Base-by-base conservation (phyloP, 2,329 filamentous ascomycete genomes). In the Chaetomium sp. region DNA sequence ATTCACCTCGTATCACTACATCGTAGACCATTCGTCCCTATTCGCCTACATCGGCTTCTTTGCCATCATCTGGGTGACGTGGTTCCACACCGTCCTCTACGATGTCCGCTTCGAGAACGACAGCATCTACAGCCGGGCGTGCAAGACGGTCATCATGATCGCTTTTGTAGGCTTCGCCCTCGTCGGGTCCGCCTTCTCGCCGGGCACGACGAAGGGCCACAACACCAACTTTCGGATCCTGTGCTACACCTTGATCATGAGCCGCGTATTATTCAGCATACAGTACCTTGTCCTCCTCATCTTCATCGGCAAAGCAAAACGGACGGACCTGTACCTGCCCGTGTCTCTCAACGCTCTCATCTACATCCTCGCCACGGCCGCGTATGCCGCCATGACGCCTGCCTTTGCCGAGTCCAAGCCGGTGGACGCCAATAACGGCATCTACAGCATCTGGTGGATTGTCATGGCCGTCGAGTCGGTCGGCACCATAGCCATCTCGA, bases 1-100 rank as follows among this genome's bases (percentile, higher is more conserved):
- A 7, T 68, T 68, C 60, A 68, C 67, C 2, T 55, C 67, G 4
- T 68, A 68, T 65, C 67, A 68, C 51, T 60, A 57, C 63, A 67
- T 68, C 62, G 54, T 45, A 63, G 63, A 68, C 54, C 67, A 67
- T 54, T 68, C 67, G 2, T 63, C 67, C 5, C 65, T 68, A 9
- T 68, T 68, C 50, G 67, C 67, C 47, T 68, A 68, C 54, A 59
- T 68, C 47, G 67, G 67, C 54, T 68, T 68, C 67, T 68, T 68
- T 60, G 62, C 65, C 60, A 68, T 68, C 54, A 68, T 68, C 53
- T 68, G 67, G 67, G 59, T 59, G 9, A 65, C 65, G 2, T 68
- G 67, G 67, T 68, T 65, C 57, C 67, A 68, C 63, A 66, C 62
- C 10, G 62, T 63, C 8, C 67, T 68, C 2, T 57, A 68, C 64